Conservation (phyloP, 2,329 filamentous ascomycete genomes). For the Rutstroemia sp. region DNA sequence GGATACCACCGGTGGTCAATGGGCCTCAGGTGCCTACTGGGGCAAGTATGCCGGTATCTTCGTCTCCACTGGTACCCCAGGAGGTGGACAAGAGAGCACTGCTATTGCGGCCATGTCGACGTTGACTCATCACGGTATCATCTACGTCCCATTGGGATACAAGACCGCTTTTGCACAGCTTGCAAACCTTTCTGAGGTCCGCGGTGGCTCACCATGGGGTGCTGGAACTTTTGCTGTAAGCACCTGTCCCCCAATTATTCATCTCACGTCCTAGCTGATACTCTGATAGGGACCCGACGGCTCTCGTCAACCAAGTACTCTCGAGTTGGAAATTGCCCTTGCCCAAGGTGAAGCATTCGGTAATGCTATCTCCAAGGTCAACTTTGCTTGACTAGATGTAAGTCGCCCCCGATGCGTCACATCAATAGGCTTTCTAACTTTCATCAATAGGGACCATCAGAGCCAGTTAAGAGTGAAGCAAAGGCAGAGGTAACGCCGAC, state of each 20-base stretch:
- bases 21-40: conserved; percentile 67
- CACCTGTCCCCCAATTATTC: conserved; percentile 5
- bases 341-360: conserved; percentile 85
- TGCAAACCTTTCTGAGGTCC: conserved; percentile 67
- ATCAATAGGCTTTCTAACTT: background rate
- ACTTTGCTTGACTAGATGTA: conserved; percentile 68
- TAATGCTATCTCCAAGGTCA: conserved; percentile 63
- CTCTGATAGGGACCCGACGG: conserved; percentile 55
- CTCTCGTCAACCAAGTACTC: conserved; percentile 67
- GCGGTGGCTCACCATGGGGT: conserved; percentile 86
- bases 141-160: conserved; percentile 94
- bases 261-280: conserved; percentile 11
- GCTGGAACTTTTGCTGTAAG: conserved; percentile 79
- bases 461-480: conserved; percentile 13
- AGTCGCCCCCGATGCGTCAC: background rate
- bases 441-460: conserved; percentile 33
- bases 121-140: conserved; percentile 85
- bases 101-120: conserved; percentile 76
- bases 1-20: conserved; percentile 84
- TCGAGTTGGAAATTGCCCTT: conserved; percentile 73
- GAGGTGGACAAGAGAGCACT: conserved; percentile 91
- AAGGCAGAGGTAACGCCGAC: conserved; percentile 21
- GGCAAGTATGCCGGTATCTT: conserved; percentile 92
- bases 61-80: conserved; percentile 73
- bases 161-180: conserved; percentile 67